Evolutionary conservation across 495 filamentous ascomycete species (phyloP).

Genomic region (Chaetomidium leptoderma): DNA sequence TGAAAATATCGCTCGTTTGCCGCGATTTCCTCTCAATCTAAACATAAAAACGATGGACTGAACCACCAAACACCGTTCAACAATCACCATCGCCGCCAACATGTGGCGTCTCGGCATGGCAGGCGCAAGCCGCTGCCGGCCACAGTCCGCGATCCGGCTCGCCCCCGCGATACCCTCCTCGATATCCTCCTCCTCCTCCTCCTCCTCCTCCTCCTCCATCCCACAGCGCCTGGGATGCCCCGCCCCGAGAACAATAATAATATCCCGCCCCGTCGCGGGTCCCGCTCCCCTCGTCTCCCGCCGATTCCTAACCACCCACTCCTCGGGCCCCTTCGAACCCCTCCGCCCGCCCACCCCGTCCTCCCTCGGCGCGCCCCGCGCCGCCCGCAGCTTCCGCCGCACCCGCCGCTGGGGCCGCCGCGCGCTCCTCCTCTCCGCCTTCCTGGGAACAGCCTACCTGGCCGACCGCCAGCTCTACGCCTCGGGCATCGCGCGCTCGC

Average conservation of each 20-base stretch:
- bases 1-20: background rate
- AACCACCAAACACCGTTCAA: background rate
- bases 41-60: slow-evolving; percentile 1
- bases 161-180: background rate
- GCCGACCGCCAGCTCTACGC: slow-evolving; percentile 73
- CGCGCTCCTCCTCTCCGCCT: slow-evolving; percentile 57
- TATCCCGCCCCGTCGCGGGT: background rate
- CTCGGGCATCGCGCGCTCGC: slow-evolving; percentile 69
- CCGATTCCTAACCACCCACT: slow-evolving; percentile 1
- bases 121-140: background rate
- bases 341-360: slow-evolving; percentile 75
- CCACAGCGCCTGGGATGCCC: slow-evolving; percentile 5
- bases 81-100: background rate
- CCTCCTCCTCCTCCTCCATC: background rate
- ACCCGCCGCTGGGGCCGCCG: slow-evolving; percentile 72
- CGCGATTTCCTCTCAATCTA: background rate
- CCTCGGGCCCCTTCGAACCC: slow-evolving; percentile 53
- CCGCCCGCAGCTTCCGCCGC: slow-evolving; percentile 61
- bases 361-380: slow-evolving; percentile 69
- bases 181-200: background rate
- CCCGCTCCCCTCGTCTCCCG: background rate
- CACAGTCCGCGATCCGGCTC: background rate
- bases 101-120: slow-evolving; percentile 18
- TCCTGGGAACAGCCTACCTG: slow-evolving; percentile 57
- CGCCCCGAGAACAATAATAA: too few relatives aligned